Percentiles rank a stretch among this genome's conserved stretches.
These are phyloP conservation scores for Salicornia ramosissima DNA, from an alignment of 148 eudicot genomes.

Conservation along the genomic window DNA sequence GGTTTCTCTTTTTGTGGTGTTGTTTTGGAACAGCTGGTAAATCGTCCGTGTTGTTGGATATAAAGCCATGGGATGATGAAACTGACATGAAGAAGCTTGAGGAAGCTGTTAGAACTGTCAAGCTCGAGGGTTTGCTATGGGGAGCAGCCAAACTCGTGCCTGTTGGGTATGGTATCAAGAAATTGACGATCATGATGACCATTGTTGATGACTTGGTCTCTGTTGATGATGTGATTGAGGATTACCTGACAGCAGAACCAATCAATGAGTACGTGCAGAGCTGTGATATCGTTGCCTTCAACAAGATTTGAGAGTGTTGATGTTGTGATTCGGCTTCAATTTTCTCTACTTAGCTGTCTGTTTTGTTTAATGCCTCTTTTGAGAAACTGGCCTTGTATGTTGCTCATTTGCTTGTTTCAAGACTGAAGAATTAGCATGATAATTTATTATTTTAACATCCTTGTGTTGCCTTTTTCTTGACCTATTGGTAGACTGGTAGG, in stretches of 20 bases:
- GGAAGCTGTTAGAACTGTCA: conserved; percentile 80
- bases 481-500: too few relatives aligned
- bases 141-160: conserved; percentile 90
- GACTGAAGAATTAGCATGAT: background rate
- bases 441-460: too few relatives aligned
- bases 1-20: background rate
- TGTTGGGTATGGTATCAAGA: conserved; percentile 97
- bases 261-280: conserved; percentile 87
- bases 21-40: conserved; percentile 57
- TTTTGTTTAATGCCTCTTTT: background rate
- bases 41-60: conserved; percentile 74
- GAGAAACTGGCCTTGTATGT: background rate
- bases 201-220: conserved; percentile 91
- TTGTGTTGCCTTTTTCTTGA: too few relatives aligned
- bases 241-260: conserved; percentile 64
- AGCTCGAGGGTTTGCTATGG: conserved; percentile 80
- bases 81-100: conserved; percentile 94
- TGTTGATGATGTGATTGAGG: conserved; percentile 68
- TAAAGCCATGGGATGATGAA: conserved; percentile 98
- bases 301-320: conserved; percentile 48
- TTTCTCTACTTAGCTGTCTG: background rate
- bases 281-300: conserved; percentile 93
- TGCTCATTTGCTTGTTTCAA: background rate
- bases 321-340: background rate
- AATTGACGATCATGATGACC: conserved; percentile 79